phyloP scores from a whole-genome alignment of 768 basidiomycete species.

The Russula griseocarnosa region DNA sequence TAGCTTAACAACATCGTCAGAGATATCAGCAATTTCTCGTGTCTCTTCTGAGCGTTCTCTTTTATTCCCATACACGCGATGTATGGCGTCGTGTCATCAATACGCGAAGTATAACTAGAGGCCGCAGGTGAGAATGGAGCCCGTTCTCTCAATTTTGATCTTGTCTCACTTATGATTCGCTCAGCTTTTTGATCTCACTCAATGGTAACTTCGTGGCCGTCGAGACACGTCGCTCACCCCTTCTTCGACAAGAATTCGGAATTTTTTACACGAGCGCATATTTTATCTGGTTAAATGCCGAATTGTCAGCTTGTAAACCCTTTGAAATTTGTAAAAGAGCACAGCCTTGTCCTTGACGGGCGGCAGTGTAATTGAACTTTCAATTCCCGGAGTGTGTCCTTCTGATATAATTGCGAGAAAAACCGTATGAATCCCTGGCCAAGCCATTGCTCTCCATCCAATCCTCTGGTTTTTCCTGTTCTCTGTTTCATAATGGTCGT shows the following conservation, averaged over 20 bases:
- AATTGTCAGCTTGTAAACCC: too few relatives aligned
- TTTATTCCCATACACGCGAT: background rate
- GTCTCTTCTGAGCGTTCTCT: conserved; percentile 41
- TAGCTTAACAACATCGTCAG: conserved; percentile 51
- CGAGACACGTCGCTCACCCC: background rate
- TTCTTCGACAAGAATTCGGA: conserved; percentile 32
- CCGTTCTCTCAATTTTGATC: background rate
- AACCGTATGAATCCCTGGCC: too few relatives aligned
- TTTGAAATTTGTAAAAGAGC: too few relatives aligned
- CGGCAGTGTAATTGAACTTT: too few relatives aligned
- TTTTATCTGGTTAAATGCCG: background rate
- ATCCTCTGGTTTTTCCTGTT: too few relatives aligned
- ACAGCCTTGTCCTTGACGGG: too few relatives aligned
- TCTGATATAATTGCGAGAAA: too few relatives aligned
- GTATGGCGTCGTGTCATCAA: conserved; percentile 29
- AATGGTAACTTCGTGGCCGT: conserved; percentile 43
- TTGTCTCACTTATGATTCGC: background rate
- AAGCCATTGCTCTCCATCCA: too few relatives aligned
- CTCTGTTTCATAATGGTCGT: too few relatives aligned
- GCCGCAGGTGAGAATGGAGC: conserved; percentile 42
- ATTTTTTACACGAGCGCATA: conserved; percentile 31
- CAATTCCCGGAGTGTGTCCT: too few relatives aligned
- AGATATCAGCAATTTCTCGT: conserved; percentile 61
- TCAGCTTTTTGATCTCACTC: conserved; percentile 60
- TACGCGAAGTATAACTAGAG: conserved; percentile 63